These are phyloP conservation scores for Xylaria digitata DNA, from an alignment of 2,329 filamentous ascomycete genomes.

Conservation along the genomic window DNA sequence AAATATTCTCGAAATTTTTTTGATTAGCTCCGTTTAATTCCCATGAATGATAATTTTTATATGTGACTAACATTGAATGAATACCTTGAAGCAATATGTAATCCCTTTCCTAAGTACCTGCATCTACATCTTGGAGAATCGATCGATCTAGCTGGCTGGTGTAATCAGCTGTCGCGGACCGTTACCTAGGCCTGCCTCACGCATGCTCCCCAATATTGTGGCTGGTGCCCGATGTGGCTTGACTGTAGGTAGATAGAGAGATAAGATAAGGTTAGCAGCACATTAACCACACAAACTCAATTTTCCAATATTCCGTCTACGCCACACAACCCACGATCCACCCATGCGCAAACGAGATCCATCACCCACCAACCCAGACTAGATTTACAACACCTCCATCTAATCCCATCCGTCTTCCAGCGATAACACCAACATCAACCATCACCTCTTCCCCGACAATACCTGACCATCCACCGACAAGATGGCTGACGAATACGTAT, in stretches of 20 bases:
- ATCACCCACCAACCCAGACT: slow-evolving; percentile 16
- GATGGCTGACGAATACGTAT: slow-evolving; percentile 40
- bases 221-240: background rate
- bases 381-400: slow-evolving; percentile 10
- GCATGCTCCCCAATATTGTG: background rate
- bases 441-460: slow-evolving; percentile 17
- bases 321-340: slow-evolving; percentile 26
- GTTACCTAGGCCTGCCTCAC: background rate
- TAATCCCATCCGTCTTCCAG: slow-evolving; percentile 1
- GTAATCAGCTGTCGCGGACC: background rate
- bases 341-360: slow-evolving; percentile 22
- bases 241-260: background rate
- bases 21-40: too few relatives aligned
- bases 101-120: too few relatives aligned
- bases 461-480: slow-evolving; percentile 32
- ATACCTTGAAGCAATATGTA: too few relatives aligned
- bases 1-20: too few relatives aligned
- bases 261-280: slow-evolving; percentile 31
- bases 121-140: too few relatives aligned
- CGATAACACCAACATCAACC: slow-evolving; percentile 24
- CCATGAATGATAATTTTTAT: too few relatives aligned
- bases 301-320: slow-evolving; percentile 35
- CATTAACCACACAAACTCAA: slow-evolving; percentile 30
- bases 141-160: too few relatives aligned
- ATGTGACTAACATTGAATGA: too few relatives aligned